A percentile compares a stretch with the other conserved stretches of the same genome.
These are phyloP conservation scores for Scopulariopsis brevicaulis DNA, from an alignment of 2,329 filamentous ascomycete species.

Conservation along the genomic window DNA sequence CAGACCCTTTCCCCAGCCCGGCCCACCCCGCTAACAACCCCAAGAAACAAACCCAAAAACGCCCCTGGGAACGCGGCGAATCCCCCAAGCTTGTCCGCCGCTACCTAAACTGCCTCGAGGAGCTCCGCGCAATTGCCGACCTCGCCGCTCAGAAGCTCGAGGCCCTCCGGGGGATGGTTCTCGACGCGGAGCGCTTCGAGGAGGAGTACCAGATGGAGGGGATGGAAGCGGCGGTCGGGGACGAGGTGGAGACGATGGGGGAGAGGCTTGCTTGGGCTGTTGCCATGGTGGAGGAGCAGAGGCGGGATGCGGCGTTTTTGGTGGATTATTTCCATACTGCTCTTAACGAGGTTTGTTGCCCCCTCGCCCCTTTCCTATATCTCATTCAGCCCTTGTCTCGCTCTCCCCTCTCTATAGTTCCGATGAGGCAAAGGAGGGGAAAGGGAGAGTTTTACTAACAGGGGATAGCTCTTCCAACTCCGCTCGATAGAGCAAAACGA, in stretches of 20 bases:
- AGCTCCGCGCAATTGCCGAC: constrained; percentile 2
- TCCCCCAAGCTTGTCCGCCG: constrained; percentile 1
- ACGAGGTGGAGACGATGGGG: constrained; percentile 37
- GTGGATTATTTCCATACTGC: constrained; percentile 41
- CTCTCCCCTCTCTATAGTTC: background rate
- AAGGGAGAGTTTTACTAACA: background rate
- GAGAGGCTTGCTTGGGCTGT: constrained; percentile 45
- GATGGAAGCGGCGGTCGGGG: constrained; percentile 12
- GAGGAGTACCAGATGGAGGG: background rate
- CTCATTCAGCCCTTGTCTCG: background rate
- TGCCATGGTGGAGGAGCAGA: constrained; percentile 57
- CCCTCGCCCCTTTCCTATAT: background rate
- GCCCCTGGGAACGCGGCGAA: constrained; percentile 4
- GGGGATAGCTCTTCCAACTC: constrained; percentile 2
- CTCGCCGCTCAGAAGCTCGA: constrained; percentile 1
- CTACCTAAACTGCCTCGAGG: constrained; percentile 5
- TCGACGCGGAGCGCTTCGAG: background rate
- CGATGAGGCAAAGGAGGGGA: background rate
- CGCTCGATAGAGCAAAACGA: constrained; percentile 6
- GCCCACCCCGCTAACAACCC: background rate
- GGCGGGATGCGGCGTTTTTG: constrained; percentile 53
- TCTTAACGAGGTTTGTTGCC: background rate
- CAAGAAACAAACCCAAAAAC: constrained; percentile 4
- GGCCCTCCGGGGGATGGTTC: background rate
- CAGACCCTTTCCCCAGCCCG: background rate